phyloP scores from a whole-genome alignment of 2,329 filamentous ascomycete species.

The Coniochaeta prunicola region DNA sequence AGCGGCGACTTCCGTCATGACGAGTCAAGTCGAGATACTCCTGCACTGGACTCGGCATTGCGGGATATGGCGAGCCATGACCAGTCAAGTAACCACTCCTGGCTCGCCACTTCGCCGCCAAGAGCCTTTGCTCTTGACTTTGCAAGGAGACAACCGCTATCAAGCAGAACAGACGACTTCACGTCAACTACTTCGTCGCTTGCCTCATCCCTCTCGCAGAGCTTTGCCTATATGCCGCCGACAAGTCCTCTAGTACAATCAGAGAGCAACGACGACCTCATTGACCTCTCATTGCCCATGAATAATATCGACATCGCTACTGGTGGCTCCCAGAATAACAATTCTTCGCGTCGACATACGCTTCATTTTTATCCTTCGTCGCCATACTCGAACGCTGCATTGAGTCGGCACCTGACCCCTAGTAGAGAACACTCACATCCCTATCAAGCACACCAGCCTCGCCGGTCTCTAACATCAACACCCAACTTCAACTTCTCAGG shows the following conservation, averaged over 20 bases:
- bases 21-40: constrained; percentile 18
- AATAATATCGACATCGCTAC: constrained; percentile 42
- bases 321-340: constrained; percentile 21
- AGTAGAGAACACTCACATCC: constrained; percentile 55
- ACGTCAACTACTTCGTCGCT: constrained; percentile 49
- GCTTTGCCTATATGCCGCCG: constrained; percentile 77
- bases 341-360: constrained; percentile 57
- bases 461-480: constrained; percentile 63
- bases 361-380: constrained; percentile 55
- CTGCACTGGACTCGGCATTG: constrained; percentile 9
- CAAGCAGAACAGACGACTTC: constrained; percentile 27
- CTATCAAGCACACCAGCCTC: constrained; percentile 73
- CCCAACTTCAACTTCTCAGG: constrained; percentile 33
- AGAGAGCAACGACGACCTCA: constrained; percentile 67
- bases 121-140: constrained; percentile 41
- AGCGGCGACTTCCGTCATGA: constrained; percentile 57
- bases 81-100: constrained; percentile 22
- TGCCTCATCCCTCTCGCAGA: constrained; percentile 67
- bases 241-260: constrained; percentile 90
- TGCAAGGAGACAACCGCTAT: constrained; percentile 23
- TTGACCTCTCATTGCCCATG: constrained; percentile 52
- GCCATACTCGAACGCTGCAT: constrained; percentile 10
- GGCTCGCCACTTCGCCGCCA: constrained; percentile 51
- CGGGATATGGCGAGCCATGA: constrained; percentile 6
- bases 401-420: constrained; percentile 28